Evolutionary conservation across 1,284 basidiomycete species (phyloP).

Genomic region (Volvariella volvacea): DNA sequence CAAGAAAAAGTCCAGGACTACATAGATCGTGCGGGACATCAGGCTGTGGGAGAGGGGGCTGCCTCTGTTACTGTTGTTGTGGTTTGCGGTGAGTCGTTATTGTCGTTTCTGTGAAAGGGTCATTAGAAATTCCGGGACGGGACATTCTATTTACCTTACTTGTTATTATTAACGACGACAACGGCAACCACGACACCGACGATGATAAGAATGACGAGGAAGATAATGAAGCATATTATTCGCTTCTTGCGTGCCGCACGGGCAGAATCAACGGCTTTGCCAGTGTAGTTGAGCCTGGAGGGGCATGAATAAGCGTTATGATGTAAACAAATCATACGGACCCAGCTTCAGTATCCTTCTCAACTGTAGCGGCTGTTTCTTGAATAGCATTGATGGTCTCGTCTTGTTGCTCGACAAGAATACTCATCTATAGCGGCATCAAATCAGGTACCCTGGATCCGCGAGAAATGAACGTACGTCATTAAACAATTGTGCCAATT

Average conservation of each 20-base stretch:
- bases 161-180: constrained; percentile 33
- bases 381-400: constrained; percentile 82
- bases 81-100: background rate
- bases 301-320: no score
- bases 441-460: constrained; percentile 5
- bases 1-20: no score
- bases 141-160: background rate
- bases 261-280: constrained; percentile 85
- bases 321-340: no score
- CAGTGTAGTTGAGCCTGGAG: constrained; percentile 70
- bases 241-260: constrained; percentile 87
- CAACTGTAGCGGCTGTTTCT: constrained; percentile 62
- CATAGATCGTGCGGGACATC: no score
- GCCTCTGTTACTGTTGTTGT: background rate
- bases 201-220: constrained; percentile 56
- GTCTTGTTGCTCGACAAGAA: constrained; percentile 90
- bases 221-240: constrained; percentile 85
- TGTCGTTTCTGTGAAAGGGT: background rate
- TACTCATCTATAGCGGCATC: constrained; percentile 57
- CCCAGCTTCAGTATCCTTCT: constrained; percentile 81
- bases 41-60: background rate
- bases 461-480: constrained; percentile 50
- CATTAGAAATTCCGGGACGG: background rate
- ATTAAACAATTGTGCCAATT: constrained; percentile 94
- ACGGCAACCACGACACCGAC: constrained; percentile 58